Evolutionary conservation across 2,329 filamentous ascomycete species (phyloP).

Genomic region (Penicillium janthinellum): DNA sequence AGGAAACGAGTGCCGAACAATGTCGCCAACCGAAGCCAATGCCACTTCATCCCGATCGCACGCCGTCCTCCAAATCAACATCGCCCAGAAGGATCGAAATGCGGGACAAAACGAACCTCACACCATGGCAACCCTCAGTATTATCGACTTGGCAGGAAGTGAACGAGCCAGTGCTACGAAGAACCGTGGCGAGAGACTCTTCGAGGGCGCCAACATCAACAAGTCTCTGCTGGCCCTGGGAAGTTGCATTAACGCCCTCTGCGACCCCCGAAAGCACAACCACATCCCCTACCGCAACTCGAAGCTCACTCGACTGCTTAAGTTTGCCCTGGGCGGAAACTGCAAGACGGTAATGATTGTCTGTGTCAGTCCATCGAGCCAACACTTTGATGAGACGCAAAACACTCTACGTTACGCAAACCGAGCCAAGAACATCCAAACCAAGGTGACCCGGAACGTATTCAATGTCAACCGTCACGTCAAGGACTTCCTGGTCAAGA

Average conservation of each 20-base stretch:
- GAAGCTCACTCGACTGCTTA: slow-evolving; percentile 90
- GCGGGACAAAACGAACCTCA: slow-evolving; percentile 91
- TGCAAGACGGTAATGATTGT: slow-evolving; percentile 99
- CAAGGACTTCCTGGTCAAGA: slow-evolving; percentile 98
- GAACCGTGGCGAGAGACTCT: slow-evolving; percentile 85
- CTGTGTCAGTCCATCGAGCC: slow-evolving; percentile 93
- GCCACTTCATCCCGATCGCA: slow-evolving; percentile 96
- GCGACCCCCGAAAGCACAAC: slow-evolving; percentile 85
- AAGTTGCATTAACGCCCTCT: slow-evolving; percentile 97
- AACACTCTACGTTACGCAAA: slow-evolving; percentile 98
- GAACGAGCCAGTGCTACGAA: slow-evolving; percentile 96
- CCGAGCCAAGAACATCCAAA: slow-evolving; percentile 98
- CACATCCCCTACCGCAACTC: slow-evolving; percentile 98
- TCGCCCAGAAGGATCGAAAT: slow-evolving; percentile 91
- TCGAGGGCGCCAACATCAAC: slow-evolving; percentile 99
- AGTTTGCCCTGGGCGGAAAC: slow-evolving; percentile 96
- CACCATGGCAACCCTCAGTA: slow-evolving; percentile 96
- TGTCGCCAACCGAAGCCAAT: slow-evolving; percentile 96
- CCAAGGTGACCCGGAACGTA: slow-evolving; percentile 97
- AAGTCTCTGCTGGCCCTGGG: slow-evolving; percentile 93
- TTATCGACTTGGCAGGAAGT: slow-evolving; percentile 95
- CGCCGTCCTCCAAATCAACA: slow-evolving; percentile 94
- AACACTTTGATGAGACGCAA: slow-evolving; percentile 96
- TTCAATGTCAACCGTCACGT: slow-evolving; percentile 99
- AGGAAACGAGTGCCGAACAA: slow-evolving; percentile 91